Evolutionary conservation across 2,329 filamentous ascomycete genomes (phyloP).

Genomic region (Tolypocladium sp.): DNA sequence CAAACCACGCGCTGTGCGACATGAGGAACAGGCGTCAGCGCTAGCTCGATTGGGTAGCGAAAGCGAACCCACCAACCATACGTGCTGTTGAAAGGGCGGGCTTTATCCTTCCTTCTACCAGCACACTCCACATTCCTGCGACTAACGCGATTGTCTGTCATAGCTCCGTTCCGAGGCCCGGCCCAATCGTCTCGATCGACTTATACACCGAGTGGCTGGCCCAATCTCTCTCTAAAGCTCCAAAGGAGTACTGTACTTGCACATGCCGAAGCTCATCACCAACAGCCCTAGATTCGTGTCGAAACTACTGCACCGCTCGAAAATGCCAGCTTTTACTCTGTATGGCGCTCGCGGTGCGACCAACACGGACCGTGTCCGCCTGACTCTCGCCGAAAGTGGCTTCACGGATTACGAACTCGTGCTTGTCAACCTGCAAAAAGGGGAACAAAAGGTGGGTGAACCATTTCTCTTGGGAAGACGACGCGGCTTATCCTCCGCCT

Average conservation of each 20-base stretch:
- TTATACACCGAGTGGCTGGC: constrained; percentile 3
- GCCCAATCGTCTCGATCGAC: too few species aligned
- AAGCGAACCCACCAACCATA: constrained; percentile 23
- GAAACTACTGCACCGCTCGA: constrained; percentile 18
- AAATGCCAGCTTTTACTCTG: constrained; percentile 33
- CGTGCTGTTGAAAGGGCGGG: not conserved
- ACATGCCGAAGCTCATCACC: constrained; percentile 19
- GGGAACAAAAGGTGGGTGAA: constrained; percentile 29
- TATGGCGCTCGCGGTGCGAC: constrained; percentile 29
- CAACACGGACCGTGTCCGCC: constrained; percentile 31
- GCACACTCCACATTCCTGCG: too few species aligned
- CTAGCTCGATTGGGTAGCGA: constrained; percentile 16
- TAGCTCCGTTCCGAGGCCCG: too few species aligned
- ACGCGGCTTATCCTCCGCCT: not conserved
- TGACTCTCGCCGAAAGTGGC: constrained; percentile 32
- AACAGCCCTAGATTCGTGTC: constrained; percentile 12
- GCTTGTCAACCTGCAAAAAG: constrained; percentile 25
- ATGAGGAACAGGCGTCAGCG: not conserved
- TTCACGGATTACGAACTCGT: constrained; percentile 32
- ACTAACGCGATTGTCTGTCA: too few species aligned
- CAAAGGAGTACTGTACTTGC: not conserved
- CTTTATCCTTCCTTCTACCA: not conserved
- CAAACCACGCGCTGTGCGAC: too few species aligned
- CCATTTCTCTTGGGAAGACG: not conserved
- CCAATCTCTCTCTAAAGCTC: too few species aligned